Evolutionary conservation across 371 early-diverging fungal species (phyloP).

Genomic region (Umbelopsis sp.): DNA sequence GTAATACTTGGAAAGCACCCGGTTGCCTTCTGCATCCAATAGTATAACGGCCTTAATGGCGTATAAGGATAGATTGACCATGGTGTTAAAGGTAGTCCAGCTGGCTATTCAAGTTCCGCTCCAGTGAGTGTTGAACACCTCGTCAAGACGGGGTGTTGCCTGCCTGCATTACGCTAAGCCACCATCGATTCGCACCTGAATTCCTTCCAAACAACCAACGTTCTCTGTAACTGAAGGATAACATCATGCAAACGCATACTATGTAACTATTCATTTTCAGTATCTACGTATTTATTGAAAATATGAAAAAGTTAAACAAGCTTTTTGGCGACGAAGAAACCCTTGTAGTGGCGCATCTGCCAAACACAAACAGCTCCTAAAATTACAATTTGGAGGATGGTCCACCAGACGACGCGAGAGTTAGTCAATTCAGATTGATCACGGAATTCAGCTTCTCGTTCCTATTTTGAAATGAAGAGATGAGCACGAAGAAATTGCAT

Average conservation of each 20-base stretch:
- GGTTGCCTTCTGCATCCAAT: slow-evolving; percentile 92
- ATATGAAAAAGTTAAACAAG: slow-evolving; percentile 69
- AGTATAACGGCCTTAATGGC: slow-evolving; percentile 87
- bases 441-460: slow-evolving; percentile 90
- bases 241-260: neutral
- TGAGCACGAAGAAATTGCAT: neutral
- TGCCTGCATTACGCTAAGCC: slow-evolving; percentile 5
- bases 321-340: slow-evolving; percentile 95
- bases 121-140: slow-evolving; percentile 14
- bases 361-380: slow-evolving; percentile 84
- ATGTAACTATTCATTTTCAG: neutral
- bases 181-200: neutral
- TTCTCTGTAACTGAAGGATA: neutral
- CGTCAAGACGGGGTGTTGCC: neutral
- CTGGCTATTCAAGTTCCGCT: slow-evolving; percentile 10
- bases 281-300: slow-evolving; percentile 19
- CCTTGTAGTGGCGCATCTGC: slow-evolving; percentile 91
- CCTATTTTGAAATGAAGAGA: slow-evolving; percentile 44
- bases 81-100: slow-evolving; percentile 27
- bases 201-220: neutral
- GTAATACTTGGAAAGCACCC: slow-evolving; percentile 94
- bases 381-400: slow-evolving; percentile 80
- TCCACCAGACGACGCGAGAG: slow-evolving; percentile 87
- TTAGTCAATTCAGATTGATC: slow-evolving; percentile 83
- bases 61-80: slow-evolving; percentile 85